These are phyloP conservation scores for Candida insectorum DNA, from an alignment of 805 yeast species.

Conservation along the genomic window DNA sequence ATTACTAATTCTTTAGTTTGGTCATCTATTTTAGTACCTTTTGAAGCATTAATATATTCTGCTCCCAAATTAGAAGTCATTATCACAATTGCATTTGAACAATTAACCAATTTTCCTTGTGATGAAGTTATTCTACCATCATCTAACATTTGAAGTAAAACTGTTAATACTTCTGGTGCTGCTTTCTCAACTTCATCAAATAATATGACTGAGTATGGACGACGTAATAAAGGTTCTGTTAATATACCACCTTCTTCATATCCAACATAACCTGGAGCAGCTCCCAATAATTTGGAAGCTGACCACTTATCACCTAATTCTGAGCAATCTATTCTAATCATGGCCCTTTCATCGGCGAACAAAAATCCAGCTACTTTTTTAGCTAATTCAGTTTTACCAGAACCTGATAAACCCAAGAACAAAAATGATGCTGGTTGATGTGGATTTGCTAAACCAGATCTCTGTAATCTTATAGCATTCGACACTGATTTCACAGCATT, in stretches of 20 bases:
- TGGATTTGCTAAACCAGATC: constrained; percentile 96
- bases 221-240: constrained; percentile 86
- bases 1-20: constrained; percentile 75
- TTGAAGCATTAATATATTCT: constrained; percentile 69
- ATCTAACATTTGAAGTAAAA: constrained; percentile 86
- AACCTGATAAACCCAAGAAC: constrained; percentile 93
- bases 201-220: constrained; percentile 92
- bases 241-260: constrained; percentile 97
- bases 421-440: constrained; percentile 94
- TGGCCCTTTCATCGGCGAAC: constrained; percentile 93
- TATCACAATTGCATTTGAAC: constrained; percentile 86
- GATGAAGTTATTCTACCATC: constrained; percentile 96
- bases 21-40: constrained; percentile 61
- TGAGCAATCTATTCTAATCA: constrained; percentile 97
- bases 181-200: constrained; percentile 99
- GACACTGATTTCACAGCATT: constrained; percentile 96
- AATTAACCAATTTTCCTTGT: constrained; percentile 89
- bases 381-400: constrained; percentile 98
- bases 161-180: constrained; percentile 94
- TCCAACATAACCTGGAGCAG: constrained; percentile 94
- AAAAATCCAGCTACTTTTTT: constrained; percentile 95
- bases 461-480: constrained; percentile 85
- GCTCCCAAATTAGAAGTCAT: constrained; percentile 99
- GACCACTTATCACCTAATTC: constrained; percentile 95
- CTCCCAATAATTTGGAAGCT: constrained; percentile 90